Base-by-base conservation (phyloP, 108 stramenopile species). In the Cyclotella atomus region DNA sequence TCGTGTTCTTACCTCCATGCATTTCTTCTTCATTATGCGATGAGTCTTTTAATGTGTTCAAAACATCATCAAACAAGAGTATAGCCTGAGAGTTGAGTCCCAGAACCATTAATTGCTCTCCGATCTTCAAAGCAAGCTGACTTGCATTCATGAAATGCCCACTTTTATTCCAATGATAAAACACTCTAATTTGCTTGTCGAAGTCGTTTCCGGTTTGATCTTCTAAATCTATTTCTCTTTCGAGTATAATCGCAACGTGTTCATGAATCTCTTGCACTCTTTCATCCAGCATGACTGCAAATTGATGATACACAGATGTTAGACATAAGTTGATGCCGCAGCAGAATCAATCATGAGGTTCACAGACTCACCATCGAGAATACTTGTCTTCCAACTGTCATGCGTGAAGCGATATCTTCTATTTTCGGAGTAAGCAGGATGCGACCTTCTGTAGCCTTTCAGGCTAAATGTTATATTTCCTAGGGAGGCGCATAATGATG, bases 231-330 rank as follows among this genome's bases (percentile, higher is more conserved):
- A 82, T 24, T 17, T 69, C 59, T 36, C 34, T 63, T 52, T 92
- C 91, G 49, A 89, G 69, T 2, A 79, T 54, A 34, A 87, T 61
- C 7, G 91, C 91, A 50, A 88, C 79, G 43, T 77, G 46, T 41
- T 71, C 61, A 59, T 91, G 91, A 49, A 91, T 76, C 56, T 92
- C 87, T 60, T 65, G 64, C 34, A 84, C 80, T 52, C 84, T 76
- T 46, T 68, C 84, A 14, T 77, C 84, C 34, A 92, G 63, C 83
- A 88, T 84, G 21, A 87, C 43, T 34, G 59, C 12, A 12, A 57
- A 3, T 2, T 23, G 2, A 10, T 0, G 24, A 57, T 15, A 32
- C 29, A 30, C 12, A 0, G 1, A 32, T 4, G 20, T 9, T 1
- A 15, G 28, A 14, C 12, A 30, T 15, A 57, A 32, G 12, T 32